These are phyloP conservation scores for Colletotrichum sp. DNA, from an alignment of 2,329 filamentous ascomycete genomes.

Conservation along the genomic window DNA sequence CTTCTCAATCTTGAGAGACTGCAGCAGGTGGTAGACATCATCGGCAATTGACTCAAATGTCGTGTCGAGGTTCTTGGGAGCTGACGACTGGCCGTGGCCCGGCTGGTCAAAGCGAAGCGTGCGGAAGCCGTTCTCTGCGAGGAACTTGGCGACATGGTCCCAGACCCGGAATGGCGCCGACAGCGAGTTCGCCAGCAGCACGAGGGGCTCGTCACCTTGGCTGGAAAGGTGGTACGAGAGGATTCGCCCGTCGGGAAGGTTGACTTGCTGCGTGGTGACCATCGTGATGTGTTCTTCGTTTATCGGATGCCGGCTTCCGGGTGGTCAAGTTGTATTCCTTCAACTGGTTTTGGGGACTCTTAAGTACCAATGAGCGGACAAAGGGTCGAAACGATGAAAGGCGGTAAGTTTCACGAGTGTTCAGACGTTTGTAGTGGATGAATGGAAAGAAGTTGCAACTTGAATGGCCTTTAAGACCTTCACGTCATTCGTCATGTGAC, in stretches of 20 bases:
- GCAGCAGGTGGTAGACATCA: conserved; percentile 40
- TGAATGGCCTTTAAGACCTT: background rate
- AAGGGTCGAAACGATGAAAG: background rate
- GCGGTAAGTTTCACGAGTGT: no score
- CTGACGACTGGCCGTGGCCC: conserved; percentile 44
- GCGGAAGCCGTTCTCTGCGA: conserved; percentile 40
- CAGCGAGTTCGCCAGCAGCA: conserved; percentile 46
- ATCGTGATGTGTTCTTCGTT: conserved; percentile 26
- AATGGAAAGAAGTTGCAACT: background rate
- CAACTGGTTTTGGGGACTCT: background rate
- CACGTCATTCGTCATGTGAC: conserved; percentile 21
- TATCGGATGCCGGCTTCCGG: conserved; percentile 20
- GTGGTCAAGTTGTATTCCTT: background rate
- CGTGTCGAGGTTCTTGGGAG: conserved; percentile 36
- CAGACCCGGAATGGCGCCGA: conserved; percentile 39
- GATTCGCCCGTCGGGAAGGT: conserved; percentile 30
- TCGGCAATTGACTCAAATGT: conserved; percentile 44
- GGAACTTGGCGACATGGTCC: conserved; percentile 41
- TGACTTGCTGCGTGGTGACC: conserved; percentile 25
- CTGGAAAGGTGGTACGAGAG: conserved; percentile 34
- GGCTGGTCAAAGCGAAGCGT: conserved; percentile 48
- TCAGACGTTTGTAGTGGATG: background rate
- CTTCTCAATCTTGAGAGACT: conserved; percentile 31
- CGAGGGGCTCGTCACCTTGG: conserved; percentile 28
- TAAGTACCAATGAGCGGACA: background rate